Evolutionary conservation across 371 early-diverging fungal genomes (phyloP), one percentile per base, ranked within the genome.

Genomic region (Zopfochytrium polystomum): DNA sequence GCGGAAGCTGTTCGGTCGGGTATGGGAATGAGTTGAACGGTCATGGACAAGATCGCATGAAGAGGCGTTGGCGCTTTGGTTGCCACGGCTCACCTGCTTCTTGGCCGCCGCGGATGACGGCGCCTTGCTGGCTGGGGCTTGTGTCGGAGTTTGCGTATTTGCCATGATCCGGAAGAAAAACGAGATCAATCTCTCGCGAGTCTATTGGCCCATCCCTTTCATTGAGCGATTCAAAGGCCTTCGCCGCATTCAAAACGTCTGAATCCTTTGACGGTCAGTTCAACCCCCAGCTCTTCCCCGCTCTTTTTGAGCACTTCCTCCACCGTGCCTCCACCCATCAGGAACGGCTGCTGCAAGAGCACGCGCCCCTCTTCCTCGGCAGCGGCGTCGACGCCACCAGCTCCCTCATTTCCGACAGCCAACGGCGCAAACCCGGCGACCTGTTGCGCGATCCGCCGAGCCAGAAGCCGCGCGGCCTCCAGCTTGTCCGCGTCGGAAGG

Each of bases 161-260:
- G n/a, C n/a, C n/a, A n/a, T n/a, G n/a, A n/a, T n/a, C n/a, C n/a
- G n/a, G n/a, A n/a, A n/a, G n/a, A n/a, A n/a, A n/a, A n/a, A n/a
- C n/a, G n/a, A n/a, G n/a, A n/a, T n/a, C n/a, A n/a, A n/a, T n/a
- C n/a, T n/a, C n/a, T n/a, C n/a, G n/a, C n/a, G n/a, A n/a, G n/a
- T n/a, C n/a, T n/a, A n/a, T n/a, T n/a, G n/a, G n/a, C n/a, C n/a
- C n/a, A n/a, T n/a, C n/a, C n/a, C 73, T 87, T 85, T 52, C 61
- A 79, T 35, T 59, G 82, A 34, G 81, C 79, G 73, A 90, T 89
- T 53, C 86, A 87, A 60, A 91, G 84, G 48, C 90, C 90, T 67
- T 91, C 92, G 55, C 92, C 95, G 50, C 86, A 86, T 74, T 88
- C 88, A 79, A 82, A 88, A 56, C 95, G 79, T 54, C 82, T 68